Evolutionary conservation across 352 stramenopile genomes (phyloP).

Genomic region (Hyaloperonospora brassicae): DNA sequence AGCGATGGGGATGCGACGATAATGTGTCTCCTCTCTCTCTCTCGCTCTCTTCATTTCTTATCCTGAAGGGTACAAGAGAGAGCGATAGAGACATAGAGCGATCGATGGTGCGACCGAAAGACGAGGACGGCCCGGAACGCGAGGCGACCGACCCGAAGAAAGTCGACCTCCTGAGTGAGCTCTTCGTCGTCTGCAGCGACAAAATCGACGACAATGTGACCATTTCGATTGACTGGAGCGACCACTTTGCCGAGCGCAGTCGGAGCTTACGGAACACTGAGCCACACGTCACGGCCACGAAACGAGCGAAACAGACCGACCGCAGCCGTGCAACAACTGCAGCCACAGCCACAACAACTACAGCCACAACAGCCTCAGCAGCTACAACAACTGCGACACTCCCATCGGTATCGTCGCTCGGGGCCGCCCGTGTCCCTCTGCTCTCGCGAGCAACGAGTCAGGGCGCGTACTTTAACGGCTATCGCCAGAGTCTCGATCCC

Average conservation of each 20-base stretch:
- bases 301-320: too few species aligned
- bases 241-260: too few species aligned
- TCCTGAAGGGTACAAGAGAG: conserved; percentile 9
- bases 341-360: not conserved
- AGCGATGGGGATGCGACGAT: not conserved
- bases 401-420: too few species aligned
- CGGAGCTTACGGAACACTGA: too few species aligned
- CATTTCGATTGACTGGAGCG: too few species aligned
- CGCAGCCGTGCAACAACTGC: too few species aligned
- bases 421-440: conserved; percentile 4
- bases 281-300: too few species aligned
- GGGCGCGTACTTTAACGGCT: conserved; percentile 12
- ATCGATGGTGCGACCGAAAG: conserved; percentile 10
- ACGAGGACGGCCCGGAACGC: conserved; percentile 14
- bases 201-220: conserved; percentile 3
- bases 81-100: not conserved
- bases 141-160: not conserved
- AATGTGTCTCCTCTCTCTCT: too few species aligned
- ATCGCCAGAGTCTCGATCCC: conserved; percentile 13
- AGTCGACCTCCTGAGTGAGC: too few species aligned
- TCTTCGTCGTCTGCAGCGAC: conserved; percentile 1
- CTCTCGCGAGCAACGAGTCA: conserved; percentile 13
- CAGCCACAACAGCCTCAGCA: conserved; percentile 2
- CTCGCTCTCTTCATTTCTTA: conserved; percentile 10
- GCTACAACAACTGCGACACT: not conserved